Base-by-base conservation (phyloP, 2,329 filamentous ascomycete species). In the Triangularia verruculosa region DNA sequence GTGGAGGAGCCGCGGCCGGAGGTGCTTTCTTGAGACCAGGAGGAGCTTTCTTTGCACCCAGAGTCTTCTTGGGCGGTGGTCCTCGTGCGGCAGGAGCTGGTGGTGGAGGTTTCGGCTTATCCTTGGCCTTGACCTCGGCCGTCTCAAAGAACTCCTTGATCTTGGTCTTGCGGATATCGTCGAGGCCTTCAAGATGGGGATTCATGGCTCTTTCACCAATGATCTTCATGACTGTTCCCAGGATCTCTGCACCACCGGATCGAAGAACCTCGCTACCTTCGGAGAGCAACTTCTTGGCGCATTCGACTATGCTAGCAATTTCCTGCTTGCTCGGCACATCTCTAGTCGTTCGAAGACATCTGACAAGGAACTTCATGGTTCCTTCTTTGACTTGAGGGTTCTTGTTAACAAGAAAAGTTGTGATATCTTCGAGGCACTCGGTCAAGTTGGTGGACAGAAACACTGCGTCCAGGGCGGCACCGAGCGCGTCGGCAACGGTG, bases 341-440 rank as follows among this genome's bases (percentile, higher is more conserved):
- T 69, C 89, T 85, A 0, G 94, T 97, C 0, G 87, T 92, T 69
- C 90, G 89, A 54, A 99, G 81, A 73, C 90, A 94, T 67, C 95
- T 86, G 57, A 96, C 89, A n/a, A 99, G 81, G 72, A 99, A 98
- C 67, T 92, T 92, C 78, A 96, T 89, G 0, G 92, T 96, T 66
- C 96, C 93, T 71, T 97, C 92, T 78, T 99, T 99, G 67, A 99
- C 91, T 73, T 97, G 93, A 0, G 95, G 95, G 74, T 99, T 99
- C 78, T 99, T 99, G 83, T 97, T 92, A 69, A 88, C 88, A 30
- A 98, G 78, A 68, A 89, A 96, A 63, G 95, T 86, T 0, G 92
- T 77, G 7, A 92, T 96, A 67, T 99, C 95, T 73, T 97, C 93
- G n/a, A 98, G 78, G 70, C 92, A 95, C 0, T 99, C 96, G 2